Base-by-base conservation (phyloP, 306 rosid species). In the Acmispon strigosus region DNA sequence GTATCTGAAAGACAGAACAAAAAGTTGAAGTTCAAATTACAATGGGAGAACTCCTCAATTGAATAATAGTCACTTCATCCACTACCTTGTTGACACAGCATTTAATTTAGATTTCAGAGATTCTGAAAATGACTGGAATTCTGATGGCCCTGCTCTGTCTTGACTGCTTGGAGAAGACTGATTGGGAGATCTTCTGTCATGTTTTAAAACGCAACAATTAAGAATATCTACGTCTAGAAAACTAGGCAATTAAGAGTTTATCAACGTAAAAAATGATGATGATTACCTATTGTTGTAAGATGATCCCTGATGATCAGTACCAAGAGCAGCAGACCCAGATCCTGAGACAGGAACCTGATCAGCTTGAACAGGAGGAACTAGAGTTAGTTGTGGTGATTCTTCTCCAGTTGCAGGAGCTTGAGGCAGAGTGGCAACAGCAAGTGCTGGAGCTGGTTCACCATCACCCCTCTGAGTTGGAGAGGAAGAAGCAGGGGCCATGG, bases 91-190 rank as follows among this genome's bases (percentile, higher is more conserved):
- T 51, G 99, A 94, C 71, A 91, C 86, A 58, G 99, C 87, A 87
- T 84, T 94, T 56, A 94, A 70, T 68, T 89, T 86, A 73, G 97
- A 85, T 76, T 91, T 94, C 47, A 94, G 77, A 34, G 94, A 86
- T 58, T 94, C 99, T 53, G 99, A 89, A 72, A 94, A 82, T 61
- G 99, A 91, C 75, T 89, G 99, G 6, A 87, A 76, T 44, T 94
- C 98, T 55, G 97, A 94, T 65, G 99, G 97, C 53, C 99, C 99
- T 22, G 92, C 95, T 82, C 92, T 87, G 70, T 90, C 98, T 72
- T 87, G 95, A 81, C 80, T 82, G 62, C 78, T 84, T 20, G 94
- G 86, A 74, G 87, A 82, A 37, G 90, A 78, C 72, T 84, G 97
- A 63, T 77, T 82, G 52, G 92, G 82, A 7, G 89, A 82, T 74